A percentile compares a stretch with the other conserved stretches of the same genome.
These are phyloP conservation scores for Ophiostoma sp. DNA, from an alignment of 2,329 filamentous ascomycete genomes.

Conservation along the genomic window DNA sequence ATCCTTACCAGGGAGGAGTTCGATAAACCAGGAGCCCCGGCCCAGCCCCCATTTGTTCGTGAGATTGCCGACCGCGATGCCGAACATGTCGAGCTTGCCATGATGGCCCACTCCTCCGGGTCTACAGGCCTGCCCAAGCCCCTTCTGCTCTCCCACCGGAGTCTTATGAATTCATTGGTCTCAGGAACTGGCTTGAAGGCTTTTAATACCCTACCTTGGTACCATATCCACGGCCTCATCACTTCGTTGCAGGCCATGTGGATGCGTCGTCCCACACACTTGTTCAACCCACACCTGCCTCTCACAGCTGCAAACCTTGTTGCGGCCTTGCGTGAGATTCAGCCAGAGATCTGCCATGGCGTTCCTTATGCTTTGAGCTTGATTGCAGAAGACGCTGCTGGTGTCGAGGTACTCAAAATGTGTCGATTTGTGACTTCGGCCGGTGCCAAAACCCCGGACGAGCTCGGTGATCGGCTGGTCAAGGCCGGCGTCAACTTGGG, in stretches of 20 bases:
- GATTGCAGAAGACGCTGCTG: slow-evolving; percentile 49
- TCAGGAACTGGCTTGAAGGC: slow-evolving; percentile 36
- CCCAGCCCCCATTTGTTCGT: slow-evolving; percentile 29
- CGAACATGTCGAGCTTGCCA: slow-evolving; percentile 33
- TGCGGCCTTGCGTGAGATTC: slow-evolving; percentile 37
- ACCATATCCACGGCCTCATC: slow-evolving; percentile 41
- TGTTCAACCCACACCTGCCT: slow-evolving; percentile 35
- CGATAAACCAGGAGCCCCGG: slow-evolving; percentile 23
- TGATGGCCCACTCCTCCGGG: slow-evolving; percentile 46
- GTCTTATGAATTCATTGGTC: slow-evolving; percentile 36
- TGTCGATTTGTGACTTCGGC: slow-evolving; percentile 46
- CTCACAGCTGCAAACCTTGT: slow-evolving; percentile 43
- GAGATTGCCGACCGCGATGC: slow-evolving; percentile 30
- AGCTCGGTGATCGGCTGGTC: slow-evolving; percentile 46
- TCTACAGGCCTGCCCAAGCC: slow-evolving; percentile 46
- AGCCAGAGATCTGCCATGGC: slow-evolving; percentile 47
- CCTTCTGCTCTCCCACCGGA: slow-evolving; percentile 40
- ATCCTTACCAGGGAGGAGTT: slow-evolving; percentile 23
- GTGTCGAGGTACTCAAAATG: slow-evolving; percentile 40
- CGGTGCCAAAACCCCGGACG: slow-evolving; percentile 50
- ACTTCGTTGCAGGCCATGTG: slow-evolving; percentile 42
- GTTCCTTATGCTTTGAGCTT: slow-evolving; percentile 57
- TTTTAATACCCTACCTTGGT: slow-evolving; percentile 42
- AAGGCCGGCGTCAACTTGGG: slow-evolving; percentile 45
- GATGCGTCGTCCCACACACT: slow-evolving; percentile 38